These are phyloP conservation scores for Penicillium rolfsii DNA, from an alignment of 2,329 filamentous ascomycete species.

Conservation along the genomic window DNA sequence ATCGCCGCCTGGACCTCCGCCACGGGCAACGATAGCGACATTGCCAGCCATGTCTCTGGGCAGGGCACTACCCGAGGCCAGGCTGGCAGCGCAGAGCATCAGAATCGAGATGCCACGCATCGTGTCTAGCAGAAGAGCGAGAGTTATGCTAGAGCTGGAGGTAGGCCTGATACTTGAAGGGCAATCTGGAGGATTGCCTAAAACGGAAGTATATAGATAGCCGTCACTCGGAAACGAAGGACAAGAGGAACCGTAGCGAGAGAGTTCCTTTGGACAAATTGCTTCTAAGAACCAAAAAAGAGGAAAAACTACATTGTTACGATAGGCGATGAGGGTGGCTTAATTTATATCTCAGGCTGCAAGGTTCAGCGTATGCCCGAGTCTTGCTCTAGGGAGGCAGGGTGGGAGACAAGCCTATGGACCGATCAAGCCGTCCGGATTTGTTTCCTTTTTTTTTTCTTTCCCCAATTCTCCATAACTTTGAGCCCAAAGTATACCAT, in stretches of 20 bases:
- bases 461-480: background rate
- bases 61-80: constrained; percentile 25
- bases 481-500: background rate
- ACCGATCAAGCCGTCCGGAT: constrained; percentile 2
- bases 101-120: constrained; percentile 26
- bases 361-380: background rate
- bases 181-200: background rate
- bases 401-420: background rate
- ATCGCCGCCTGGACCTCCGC: constrained; percentile 2
- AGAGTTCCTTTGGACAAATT: constrained; percentile 42
- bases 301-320: background rate
- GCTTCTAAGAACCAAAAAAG: constrained; percentile 9
- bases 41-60: constrained; percentile 20
- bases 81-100: constrained; percentile 24
- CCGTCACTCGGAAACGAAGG: constrained; percentile 28
- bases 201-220: background rate
- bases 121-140: constrained; percentile 21
- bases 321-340: background rate
- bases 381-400: background rate
- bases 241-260: constrained; percentile 52
- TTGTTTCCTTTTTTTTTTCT: background rate
- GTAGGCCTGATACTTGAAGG: background rate
- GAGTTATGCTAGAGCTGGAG: constrained; percentile 11
- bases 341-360: constrained; percentile 19
- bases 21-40: constrained; percentile 16